Base-by-base conservation (phyloP, 176 grass and related monocot species). In the Oryza australiensis region DNA sequence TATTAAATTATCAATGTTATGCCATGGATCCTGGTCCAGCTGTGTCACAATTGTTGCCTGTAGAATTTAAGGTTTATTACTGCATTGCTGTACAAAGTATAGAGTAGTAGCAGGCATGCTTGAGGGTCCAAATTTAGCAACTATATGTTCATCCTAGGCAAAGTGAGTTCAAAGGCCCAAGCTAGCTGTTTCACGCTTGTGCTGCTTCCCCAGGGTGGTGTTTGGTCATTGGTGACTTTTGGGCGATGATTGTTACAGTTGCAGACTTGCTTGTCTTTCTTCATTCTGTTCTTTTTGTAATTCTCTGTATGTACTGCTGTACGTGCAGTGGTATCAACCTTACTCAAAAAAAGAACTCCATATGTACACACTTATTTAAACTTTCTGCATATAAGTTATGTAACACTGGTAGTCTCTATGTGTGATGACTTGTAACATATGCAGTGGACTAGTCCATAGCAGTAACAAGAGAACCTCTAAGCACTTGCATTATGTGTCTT, bases 21-120 rank as follows among this genome's bases (percentile, higher is more conserved):
- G 24, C 10, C 22, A 35, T 76, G 32, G 23, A 51, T 41, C 14
- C 48, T 76, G 41, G 16, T 64, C 57, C 32, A 83, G 40, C 63
- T 53, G 13, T 69, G 26, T 37, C 13, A 6, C 13, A 51, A 18
- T 8, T 66, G 26, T 53, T 49, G 14, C 15, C 48, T 48, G 45
- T 77, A 24, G 28, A 76, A 51, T 35, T 64, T 73, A 12, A n/a
- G 29, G 13, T 59, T 88, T 35, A 51, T 3, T 76, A 57, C 30
- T 84, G n/a, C 8, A 62, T 16, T 74, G 35, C 42, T 37, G 26
- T 79, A 84, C 27, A 27, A 32, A 77, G 57, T 42, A 53, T 78
- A 46, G 30, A 66, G 13, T 1, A n/a, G 37, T 83, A 20, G 22
- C 65, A 64, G 40, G 37, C 23, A 38, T 60, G 81, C 76, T 62